A percentile compares a stretch with the other conserved stretches of the same genome.
These are phyloP conservation scores for Clathrospora elynae DNA, from an alignment of 2,329 filamentous ascomycete species.

Conservation along the genomic window DNA sequence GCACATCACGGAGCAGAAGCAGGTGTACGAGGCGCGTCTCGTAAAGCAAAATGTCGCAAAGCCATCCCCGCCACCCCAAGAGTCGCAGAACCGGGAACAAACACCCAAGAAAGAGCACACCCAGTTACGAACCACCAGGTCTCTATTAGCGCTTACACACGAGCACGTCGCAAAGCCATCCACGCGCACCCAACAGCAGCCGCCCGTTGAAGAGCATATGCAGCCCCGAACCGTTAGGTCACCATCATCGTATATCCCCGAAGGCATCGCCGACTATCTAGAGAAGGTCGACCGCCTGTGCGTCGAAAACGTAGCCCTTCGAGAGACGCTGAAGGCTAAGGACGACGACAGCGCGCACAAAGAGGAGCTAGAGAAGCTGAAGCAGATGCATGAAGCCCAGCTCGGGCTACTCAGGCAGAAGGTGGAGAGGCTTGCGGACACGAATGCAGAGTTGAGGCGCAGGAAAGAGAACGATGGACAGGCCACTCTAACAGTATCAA, in stretches of 20 bases:
- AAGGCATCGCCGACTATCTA: not conserved
- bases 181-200: not conserved
- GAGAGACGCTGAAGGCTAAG: not conserved
- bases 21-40: not conserved
- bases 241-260: not conserved
- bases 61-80: not conserved
- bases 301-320: not conserved
- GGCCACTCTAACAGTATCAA: too few relatives aligned
- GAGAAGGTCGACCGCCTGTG: conserved; percentile 1
- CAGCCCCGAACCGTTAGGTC: not conserved
- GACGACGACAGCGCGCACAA: not conserved
- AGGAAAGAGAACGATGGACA: too few relatives aligned
- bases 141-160: too few relatives aligned
- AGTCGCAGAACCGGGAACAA: too few relatives aligned
- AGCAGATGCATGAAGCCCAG: not conserved
- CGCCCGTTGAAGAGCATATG: not conserved
- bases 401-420: not conserved
- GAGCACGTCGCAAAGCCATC: not conserved
- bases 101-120: too few relatives aligned
- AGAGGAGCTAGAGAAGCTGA: not conserved
- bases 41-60: not conserved
- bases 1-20: not conserved
- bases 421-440: not conserved
- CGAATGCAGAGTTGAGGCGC: not conserved
- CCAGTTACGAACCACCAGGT: too few relatives aligned